phyloP scores from a whole-genome alignment of 495 filamentous ascomycete species.

The Xylaria acuta region DNA sequence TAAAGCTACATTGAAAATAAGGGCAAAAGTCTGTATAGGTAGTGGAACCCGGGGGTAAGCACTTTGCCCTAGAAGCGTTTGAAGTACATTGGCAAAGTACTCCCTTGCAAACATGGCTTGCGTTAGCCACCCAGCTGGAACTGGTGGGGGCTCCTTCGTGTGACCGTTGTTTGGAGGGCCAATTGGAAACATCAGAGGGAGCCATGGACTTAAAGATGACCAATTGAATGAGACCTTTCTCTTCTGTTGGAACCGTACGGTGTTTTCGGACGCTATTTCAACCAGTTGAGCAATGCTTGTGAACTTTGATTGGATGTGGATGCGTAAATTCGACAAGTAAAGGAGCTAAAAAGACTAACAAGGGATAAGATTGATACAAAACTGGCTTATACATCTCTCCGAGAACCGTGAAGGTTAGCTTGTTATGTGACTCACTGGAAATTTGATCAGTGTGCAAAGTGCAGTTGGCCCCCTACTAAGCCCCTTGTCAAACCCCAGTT shows the following conservation, averaged over 20 bases:
- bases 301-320: neutral
- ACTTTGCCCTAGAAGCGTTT: neutral
- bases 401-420: too few relatives aligned
- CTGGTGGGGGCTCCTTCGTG: neutral
- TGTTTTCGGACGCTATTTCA: neutral
- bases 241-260: neutral
- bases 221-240: neutral
- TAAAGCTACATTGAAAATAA: neutral
- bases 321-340: too few relatives aligned
- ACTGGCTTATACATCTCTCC: too few relatives aligned
- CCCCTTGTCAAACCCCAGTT: too few relatives aligned
- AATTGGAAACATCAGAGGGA: neutral
- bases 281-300: neutral
- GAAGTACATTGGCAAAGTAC: neutral
- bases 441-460: too few relatives aligned
- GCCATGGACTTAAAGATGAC: neutral
- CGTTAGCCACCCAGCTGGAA: neutral
- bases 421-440: too few relatives aligned
- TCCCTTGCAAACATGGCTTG: neutral
- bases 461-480: too few relatives aligned
- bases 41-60: neutral
- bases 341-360: too few relatives aligned
- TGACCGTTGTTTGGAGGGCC: neutral
- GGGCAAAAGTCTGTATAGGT: neutral
- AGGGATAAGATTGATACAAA: too few relatives aligned